Conservation (phyloP, 202 grass and related monocot genomes). For the Saccharum hybrid region DNA sequence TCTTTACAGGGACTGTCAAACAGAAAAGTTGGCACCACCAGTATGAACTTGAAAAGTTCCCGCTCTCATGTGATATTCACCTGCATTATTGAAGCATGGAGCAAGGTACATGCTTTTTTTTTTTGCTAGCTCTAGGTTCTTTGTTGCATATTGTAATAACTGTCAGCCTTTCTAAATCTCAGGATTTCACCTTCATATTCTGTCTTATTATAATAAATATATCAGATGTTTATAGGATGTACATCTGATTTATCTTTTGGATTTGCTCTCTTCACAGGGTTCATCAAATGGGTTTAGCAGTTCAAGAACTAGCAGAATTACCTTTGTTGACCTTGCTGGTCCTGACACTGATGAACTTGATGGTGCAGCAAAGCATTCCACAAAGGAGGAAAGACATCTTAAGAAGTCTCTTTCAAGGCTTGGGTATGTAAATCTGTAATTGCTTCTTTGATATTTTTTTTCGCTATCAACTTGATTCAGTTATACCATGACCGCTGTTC, state of each 20-base stretch:
- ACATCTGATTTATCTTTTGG: constrained; percentile 15
- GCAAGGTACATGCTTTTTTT: constrained; percentile 65
- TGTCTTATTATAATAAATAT: background rate
- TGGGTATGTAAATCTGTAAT: constrained; percentile 65
- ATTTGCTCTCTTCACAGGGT: constrained; percentile 52
- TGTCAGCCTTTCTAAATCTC: background rate
- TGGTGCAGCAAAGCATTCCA: constrained; percentile 57
- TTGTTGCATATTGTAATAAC: constrained; percentile 8
- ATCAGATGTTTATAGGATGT: constrained; percentile 17
- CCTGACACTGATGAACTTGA: constrained; percentile 71
- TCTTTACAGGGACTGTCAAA: constrained; percentile 81
- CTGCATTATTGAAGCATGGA: constrained; percentile 90
- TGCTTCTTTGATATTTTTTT: background rate
- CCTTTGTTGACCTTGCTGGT: constrained; percentile 92
- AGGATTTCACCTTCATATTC: background rate
- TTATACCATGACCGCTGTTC: background rate
- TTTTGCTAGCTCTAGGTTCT: constrained; percentile 3
- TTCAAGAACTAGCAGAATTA: constrained; percentile 92
- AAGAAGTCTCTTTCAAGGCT: constrained; percentile 93
- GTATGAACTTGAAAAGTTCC: constrained; percentile 93
- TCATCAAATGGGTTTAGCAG: constrained; percentile 78
- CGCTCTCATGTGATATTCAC: constrained; percentile 94
- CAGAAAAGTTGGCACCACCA: constrained; percentile 85
- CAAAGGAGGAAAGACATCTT: constrained; percentile 78
- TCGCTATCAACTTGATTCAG: background rate